Conservation (phyloP, 768 basidiomycete species). For the Cystofilobasidium macerans region DNA sequence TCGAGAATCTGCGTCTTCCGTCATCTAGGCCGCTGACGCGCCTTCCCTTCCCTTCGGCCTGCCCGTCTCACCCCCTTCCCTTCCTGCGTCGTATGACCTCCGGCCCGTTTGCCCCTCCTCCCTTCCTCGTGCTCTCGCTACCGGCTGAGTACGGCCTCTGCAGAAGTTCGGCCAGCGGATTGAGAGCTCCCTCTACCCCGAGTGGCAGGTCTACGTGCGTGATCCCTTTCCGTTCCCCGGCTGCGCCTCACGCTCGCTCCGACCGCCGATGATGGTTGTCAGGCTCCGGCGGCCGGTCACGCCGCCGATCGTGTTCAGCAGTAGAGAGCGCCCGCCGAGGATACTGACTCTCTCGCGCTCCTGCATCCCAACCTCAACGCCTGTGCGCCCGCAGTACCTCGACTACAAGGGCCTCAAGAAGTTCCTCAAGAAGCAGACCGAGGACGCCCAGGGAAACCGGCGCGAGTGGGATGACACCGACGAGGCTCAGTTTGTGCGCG, state of each 20-base stretch:
- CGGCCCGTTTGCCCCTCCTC: background rate
- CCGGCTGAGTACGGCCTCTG: background rate
- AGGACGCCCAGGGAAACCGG: background rate
- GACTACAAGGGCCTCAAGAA: constrained; percentile 83
- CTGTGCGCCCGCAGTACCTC: constrained; percentile 49
- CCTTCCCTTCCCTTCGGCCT: no score
- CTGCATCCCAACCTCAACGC: background rate
- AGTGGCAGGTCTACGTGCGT: constrained; percentile 51
- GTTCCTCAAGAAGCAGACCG: constrained; percentile 20
- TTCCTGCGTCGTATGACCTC: background rate
- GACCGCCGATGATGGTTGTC: no score
- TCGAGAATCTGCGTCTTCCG: no score
- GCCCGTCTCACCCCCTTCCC: no score
- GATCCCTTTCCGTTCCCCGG: background rate
- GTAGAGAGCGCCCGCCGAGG: no score
- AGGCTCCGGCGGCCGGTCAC: no score
- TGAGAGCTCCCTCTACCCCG: constrained; percentile 38
- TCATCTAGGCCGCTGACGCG: no score
- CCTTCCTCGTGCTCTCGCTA: background rate
- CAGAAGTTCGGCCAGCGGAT: constrained; percentile 38
- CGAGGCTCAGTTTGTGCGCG: constrained; percentile 66
- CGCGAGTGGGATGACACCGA: constrained; percentile 63
- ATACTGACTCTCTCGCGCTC: background rate
- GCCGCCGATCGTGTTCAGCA: no score
- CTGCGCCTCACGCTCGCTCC: background rate